Evolutionary conservation across 768 basidiomycete genomes (phyloP), one percentile per base, ranked within the genome.

Genomic region (Mycena galericulata): DNA sequence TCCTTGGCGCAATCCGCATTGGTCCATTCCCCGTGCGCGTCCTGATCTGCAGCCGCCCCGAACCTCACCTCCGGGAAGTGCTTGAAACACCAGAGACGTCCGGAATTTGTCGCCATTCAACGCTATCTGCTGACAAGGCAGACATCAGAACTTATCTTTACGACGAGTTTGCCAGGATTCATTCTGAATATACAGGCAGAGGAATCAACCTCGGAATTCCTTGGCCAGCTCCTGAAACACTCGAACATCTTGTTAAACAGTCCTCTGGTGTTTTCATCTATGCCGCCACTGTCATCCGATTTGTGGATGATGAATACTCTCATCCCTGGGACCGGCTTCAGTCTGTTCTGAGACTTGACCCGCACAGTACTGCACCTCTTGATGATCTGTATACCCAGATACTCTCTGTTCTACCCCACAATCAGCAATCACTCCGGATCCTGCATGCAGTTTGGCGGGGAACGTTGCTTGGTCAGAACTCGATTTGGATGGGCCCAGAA

Each of bases 301-400:
- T 46, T 26, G 22, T 60, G 7, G 45, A 22, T 6, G 29, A 32
- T 47, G 58, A 47, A 46, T 32, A 46, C 22, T 60, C 58, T 6
- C 58, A 60, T 36, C 58, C 58, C n/a, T 10, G 6, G 10, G 46
- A 49, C 18, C 58, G 32, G 22, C 58, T 60, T 1, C 7, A 32
- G 18, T 24, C 29, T 22, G 29, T 47, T 11, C 32, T 60, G 41
- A 7, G 12, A 14, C 46, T 45, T 5, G 58, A 49, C 12, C 58
- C 41, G 26, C 29, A n/a, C 7, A 43, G 58, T 18, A 60, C 58
- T 10, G 58, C 24, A 12, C 58, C 58, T 11, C 58, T 60, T 4
- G 58, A 60, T n/a, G 58, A 60, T 27, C 26, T 60, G 34, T 60
- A 60, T 14, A 14, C n/a, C 6, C 4, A 43, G 12, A 43, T 57